A percentile compares a stretch with the other conserved stretches of the same genome.
phyloP scores from a whole-genome alignment of 225 moss, liverwort and hornwort species.

The Sphagnum contortum region DNA sequence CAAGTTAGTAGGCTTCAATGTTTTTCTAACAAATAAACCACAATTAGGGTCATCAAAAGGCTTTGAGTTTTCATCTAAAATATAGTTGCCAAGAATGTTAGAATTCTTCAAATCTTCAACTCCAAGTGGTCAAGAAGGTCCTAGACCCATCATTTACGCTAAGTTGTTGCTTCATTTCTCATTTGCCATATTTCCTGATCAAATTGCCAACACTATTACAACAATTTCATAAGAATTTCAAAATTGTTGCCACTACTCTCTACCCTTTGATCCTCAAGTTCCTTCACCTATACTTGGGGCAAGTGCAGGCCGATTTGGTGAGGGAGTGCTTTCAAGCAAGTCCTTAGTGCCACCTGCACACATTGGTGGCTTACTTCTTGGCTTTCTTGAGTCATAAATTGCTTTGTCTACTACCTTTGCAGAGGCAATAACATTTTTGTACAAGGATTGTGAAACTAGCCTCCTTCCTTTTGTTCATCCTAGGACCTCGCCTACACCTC shows the following conservation, averaged over 20 bases:
- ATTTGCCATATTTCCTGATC: constrained; percentile 30
- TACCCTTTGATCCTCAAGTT: constrained; percentile 29
- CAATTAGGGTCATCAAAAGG: no score
- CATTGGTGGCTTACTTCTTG: constrained; percentile 10
- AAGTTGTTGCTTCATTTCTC: constrained; percentile 22
- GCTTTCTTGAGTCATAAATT: constrained; percentile 27
- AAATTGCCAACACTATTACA: constrained; percentile 13
- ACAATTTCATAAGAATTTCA: constrained; percentile 19
- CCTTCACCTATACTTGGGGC: constrained; percentile 16
- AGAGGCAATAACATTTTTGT: constrained; percentile 65
- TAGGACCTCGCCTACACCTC: constrained; percentile 48
- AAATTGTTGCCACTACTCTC: constrained; percentile 16
- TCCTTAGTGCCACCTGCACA: constrained; percentile 17
- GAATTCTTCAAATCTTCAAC: no score
- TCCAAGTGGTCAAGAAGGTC: no score
- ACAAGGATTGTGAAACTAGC: constrained; percentile 49
- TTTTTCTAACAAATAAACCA: constrained; percentile 15
- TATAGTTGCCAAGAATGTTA: no score
- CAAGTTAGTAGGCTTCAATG: constrained; percentile 20
- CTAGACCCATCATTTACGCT: no score
- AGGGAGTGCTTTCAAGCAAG: constrained; percentile 22
- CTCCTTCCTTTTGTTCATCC: constrained; percentile 77
- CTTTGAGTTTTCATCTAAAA: no score
- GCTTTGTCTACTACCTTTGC: constrained; percentile 38
- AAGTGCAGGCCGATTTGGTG: constrained; percentile 7